Base-by-base conservation (phyloP, 768 basidiomycete genomes). In the Strobilomyces echinocephalus region DNA sequence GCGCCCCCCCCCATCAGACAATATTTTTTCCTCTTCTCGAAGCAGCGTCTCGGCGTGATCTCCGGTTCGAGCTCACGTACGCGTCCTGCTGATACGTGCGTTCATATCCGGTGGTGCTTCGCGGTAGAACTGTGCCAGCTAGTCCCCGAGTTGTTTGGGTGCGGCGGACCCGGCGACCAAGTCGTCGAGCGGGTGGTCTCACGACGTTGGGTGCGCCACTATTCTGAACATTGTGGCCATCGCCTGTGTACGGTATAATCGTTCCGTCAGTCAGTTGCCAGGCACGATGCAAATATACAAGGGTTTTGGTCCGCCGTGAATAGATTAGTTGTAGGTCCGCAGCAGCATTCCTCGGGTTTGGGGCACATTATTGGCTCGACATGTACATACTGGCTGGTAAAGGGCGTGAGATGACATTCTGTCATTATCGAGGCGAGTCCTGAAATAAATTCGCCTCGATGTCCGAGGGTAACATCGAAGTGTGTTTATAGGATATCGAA, bases 31-130 rank as follows among this genome's bases (percentile, higher is more conserved):
- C 12, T 49, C 12, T 54, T 49, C 24, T 54, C 30, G 57, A 46
- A 28, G 43, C 45, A 20, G 30, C 14, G 28, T 34, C 24, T 26
- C 45, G 49, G 59, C 34, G 38, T 58, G 39, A 50, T 56, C 46
- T 24, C 42, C 59, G 45, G 60, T 49, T 41, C 30, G 35, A 5
- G 31, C 30, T n/a, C 31, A 8, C 31, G 44, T 46, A 46, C 31
- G 16, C 43, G 16, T 7, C 15, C 24, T 44, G n/a, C 28, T 31
- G 9, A 39, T 39, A 36, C 16, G 15, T 36, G 16, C 48, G 52
- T 41, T 39, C 60, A 59, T 46, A 5, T 62, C 53, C 51, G 52
- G 53, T 46, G 39, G 45, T 49, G 62, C 62, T 63, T 63, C 61
- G 62, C 61, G 61, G 61, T 60, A 60, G 54, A 52, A 56, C 21